phyloP scores from a whole-genome alignment of 805 yeast species.

The Ogataea corticis region DNA sequence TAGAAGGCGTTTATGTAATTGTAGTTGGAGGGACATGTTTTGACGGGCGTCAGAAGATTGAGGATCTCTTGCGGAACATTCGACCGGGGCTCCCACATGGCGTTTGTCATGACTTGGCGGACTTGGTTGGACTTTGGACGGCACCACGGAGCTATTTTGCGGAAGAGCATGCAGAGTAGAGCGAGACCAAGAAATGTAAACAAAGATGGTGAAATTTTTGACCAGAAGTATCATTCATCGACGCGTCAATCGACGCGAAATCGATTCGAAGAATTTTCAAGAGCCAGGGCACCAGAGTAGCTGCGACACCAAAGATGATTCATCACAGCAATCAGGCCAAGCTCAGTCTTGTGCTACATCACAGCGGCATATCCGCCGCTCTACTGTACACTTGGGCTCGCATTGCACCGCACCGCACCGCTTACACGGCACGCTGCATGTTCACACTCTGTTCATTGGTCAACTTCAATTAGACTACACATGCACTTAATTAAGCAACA shows the following conservation, averaged over 20 bases:
- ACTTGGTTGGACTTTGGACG: background rate
- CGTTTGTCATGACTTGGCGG: conserved; percentile 14
- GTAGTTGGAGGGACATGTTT: conserved; percentile 17
- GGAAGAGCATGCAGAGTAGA: background rate
- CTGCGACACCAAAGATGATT: no score
- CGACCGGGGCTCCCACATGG: conserved; percentile 47
- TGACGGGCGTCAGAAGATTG: conserved; percentile 27
- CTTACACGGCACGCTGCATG: no score
- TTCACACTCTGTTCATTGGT: background rate
- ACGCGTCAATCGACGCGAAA: background rate
- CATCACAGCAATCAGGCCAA: no score
- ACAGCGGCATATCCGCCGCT: no score
- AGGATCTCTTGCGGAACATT: conserved; percentile 42
- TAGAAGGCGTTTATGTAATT: conserved; percentile 36
- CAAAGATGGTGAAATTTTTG: background rate
- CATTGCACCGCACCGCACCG: no score
- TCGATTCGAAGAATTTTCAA: no score
- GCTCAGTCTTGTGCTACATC: no score
- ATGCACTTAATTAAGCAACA: conserved; percentile 70
- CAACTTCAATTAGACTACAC: conserved; percentile 8
- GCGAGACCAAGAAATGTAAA: background rate
- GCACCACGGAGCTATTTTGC: background rate
- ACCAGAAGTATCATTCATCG: background rate
- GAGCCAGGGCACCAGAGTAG: no score
- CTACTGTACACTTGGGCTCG: no score